Evolutionary conservation across 2,329 filamentous ascomycete species (phyloP).

Genomic region (Venturia pyrina): DNA sequence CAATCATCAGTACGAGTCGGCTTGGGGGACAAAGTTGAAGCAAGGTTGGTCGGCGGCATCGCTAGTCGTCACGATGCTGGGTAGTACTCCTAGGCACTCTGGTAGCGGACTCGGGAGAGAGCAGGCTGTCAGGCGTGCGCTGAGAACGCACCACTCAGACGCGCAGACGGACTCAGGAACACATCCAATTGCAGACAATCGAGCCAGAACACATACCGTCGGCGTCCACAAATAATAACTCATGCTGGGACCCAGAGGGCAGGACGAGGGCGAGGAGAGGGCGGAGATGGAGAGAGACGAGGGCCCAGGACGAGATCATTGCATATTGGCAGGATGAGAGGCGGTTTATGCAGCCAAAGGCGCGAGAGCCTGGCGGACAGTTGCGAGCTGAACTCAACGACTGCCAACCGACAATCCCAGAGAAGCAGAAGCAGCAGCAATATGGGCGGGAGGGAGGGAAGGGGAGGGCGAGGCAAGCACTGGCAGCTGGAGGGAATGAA

Average conservation of each 20-base stretch:
- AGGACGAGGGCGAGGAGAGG: slow-evolving; percentile 10
- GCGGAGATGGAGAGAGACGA: slow-evolving; percentile 11
- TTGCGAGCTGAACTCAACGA: not conserved
- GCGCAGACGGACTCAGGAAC: not conserved
- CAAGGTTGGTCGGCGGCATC: not conserved
- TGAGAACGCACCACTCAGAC: not conserved
- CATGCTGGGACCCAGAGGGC: slow-evolving; percentile 11
- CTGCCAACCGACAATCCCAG: not conserved
- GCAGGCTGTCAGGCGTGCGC: not conserved
- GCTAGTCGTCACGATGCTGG: not conserved
- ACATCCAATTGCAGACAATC: not conserved
- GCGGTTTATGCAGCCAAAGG: not conserved
- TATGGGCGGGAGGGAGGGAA: not conserved
- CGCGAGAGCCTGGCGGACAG: not conserved
- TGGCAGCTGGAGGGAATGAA: not conserved
- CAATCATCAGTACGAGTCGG: not conserved
- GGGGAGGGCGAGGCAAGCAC: not conserved
- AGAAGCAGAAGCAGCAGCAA: not conserved
- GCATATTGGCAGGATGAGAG: not conserved
- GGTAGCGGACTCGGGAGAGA: not conserved
- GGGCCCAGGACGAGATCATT: slow-evolving; percentile 5
- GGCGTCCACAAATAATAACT: slow-evolving; percentile 11
- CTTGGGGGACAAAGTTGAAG: not conserved
- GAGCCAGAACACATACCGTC: slow-evolving; percentile 7
- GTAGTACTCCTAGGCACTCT: no score